Evolutionary conservation across 768 basidiomycete species (phyloP), one percentile per base, ranked within the genome.

Genomic region (Hericium rajendrae): DNA sequence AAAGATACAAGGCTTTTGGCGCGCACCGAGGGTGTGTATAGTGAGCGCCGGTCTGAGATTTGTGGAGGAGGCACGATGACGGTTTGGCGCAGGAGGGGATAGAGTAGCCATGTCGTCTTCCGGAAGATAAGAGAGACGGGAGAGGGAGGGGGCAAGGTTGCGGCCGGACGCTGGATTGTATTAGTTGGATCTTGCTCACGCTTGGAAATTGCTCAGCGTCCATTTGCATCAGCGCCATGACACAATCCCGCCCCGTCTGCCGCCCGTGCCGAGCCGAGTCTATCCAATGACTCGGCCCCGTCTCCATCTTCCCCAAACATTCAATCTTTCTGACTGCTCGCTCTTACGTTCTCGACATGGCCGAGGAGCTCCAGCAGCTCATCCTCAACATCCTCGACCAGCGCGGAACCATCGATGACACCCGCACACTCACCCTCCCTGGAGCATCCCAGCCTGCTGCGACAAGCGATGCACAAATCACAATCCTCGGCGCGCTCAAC

Each of bases 401-500:
- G 5, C 63, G 78, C 16, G 73, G 73, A 0, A 68, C 67, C 4
- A 85, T 94, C 60, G 64, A 77, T 22, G 91, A 94, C 66, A 86
- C 91, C 5, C 77, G 91, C 60, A 66, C 75, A 37, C 77, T 93
- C 22, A 70, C 77, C 43, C 72, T 93, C 54, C 88, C 89, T 12
- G 87, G 83, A 13, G 75, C 84, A 65, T 69, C 73, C 24, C 69
- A 74, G 22, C 75, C 78, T 39, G 85, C 88, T 2, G 70, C 75
- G 6, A 77, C 82, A 53, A 81, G 84, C 69, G 91, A 93, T 67
- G 82, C 80, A 57, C 95, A 97, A 76, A 85, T 86, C 63, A 76
- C 76, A 54, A 81, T 98, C 64, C 85, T 94, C 50, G 92, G 91
- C 62, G 94, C 91, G 2, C 76, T 99, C 64, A 97, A 97, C 73